A percentile compares a stretch with the other conserved stretches of the same genome.
These are phyloP conservation scores for Vanrija humicola DNA, from an alignment of 1,284 basidiomycete genomes.

Conservation along the genomic window DNA sequence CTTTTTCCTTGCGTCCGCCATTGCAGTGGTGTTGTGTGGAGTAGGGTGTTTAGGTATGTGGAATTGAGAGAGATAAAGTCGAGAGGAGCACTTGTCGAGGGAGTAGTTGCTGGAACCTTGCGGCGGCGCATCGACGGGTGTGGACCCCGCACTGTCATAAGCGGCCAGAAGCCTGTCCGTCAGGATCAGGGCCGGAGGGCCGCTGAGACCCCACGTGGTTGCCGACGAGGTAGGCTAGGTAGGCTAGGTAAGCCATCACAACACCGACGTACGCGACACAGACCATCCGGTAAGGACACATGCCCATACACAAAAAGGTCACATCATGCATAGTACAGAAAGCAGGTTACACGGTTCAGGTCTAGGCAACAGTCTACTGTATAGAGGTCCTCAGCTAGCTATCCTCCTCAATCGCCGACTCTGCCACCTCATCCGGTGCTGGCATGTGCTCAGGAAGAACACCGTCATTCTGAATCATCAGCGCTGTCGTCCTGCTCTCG, in stretches of 20 bases:
- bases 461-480: slow-evolving; percentile 2
- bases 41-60: background rate
- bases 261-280: too few relatives aligned
- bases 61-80: background rate
- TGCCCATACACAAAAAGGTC: too few relatives aligned
- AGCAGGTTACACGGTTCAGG: slow-evolving; percentile 1
- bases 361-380: background rate
- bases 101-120: background rate
- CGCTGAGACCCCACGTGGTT: slow-evolving; percentile 4
- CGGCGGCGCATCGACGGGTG: background rate
- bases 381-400: background rate
- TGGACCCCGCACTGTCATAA: too few relatives aligned
- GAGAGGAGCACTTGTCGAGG: background rate
- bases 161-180: background rate
- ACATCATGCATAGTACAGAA: too few relatives aligned
- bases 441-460: slow-evolving; percentile 1
- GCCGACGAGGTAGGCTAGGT: background rate
- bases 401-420: slow-evolving; percentile 5
- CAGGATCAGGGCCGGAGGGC: too few relatives aligned
- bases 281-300: too few relatives aligned
- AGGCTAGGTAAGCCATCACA: too few relatives aligned
- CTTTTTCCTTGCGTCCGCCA: slow-evolving; percentile 40
- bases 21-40: background rate
- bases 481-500: too few relatives aligned
- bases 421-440: slow-evolving; percentile 8